A percentile compares a stretch with the other conserved stretches of the same genome.
Conservation (phyloP, 257 asterid species). For the Solanum ahanhuiri region DNA sequence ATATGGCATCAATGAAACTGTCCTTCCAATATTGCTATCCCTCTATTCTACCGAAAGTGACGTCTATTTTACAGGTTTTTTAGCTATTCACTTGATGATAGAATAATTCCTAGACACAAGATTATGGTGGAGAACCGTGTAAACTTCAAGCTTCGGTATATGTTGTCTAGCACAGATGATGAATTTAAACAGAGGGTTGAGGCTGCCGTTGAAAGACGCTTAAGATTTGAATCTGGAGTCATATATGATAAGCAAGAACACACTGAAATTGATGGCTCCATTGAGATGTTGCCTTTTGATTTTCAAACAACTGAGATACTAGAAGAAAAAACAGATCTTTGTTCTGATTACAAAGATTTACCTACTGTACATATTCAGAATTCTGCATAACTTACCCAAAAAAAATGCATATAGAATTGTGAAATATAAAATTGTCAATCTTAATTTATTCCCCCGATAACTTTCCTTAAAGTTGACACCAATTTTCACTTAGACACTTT, state of each 20-base stretch:
- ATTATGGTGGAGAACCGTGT: constrained; percentile 60
- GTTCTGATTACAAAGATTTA: background rate
- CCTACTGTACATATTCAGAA: background rate
- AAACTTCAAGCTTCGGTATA: constrained; percentile 71
- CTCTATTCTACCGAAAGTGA: background rate
- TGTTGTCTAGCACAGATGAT: constrained; percentile 66
- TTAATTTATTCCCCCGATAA: no score
- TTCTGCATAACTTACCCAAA: background rate
- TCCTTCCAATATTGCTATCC: background rate
- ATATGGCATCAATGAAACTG: background rate
- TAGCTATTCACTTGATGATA: constrained; percentile 81
- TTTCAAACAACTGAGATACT: background rate
- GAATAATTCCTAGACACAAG: constrained; percentile 75
- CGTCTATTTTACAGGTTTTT: constrained; percentile 50
- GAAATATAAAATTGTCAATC: background rate
- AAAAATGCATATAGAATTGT: background rate
- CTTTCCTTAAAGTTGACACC: no score
- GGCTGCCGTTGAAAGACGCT: constrained; percentile 51
- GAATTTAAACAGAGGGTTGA: constrained; percentile 48
- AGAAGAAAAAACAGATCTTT: background rate
- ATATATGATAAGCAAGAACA: constrained; percentile 10
- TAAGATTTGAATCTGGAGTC: constrained; percentile 57
- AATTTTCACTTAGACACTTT: no score
- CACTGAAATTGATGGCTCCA: background rate
- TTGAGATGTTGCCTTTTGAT: background rate